A percentile compares a stretch with the other conserved stretches of the same genome.
These are phyloP conservation scores for Acanthamoeba royreba DNA, from an alignment of 208 protist genomes.

Conservation along the genomic window DNA sequence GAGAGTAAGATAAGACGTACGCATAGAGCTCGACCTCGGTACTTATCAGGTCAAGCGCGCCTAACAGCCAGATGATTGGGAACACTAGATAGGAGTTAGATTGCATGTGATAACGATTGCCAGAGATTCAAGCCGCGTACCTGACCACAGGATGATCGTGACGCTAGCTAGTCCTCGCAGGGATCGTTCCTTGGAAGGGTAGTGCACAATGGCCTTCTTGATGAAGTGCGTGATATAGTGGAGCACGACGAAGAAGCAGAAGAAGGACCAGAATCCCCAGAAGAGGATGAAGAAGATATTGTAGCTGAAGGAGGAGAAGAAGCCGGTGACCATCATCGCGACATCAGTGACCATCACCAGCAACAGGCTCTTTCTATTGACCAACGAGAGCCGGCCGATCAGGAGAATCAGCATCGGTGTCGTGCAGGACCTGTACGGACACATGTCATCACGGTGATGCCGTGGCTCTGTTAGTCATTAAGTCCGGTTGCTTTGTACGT, in stretches of 20 bases:
- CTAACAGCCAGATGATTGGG: neutral
- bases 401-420: neutral
- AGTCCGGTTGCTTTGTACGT: no score
- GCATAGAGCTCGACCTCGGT: neutral
- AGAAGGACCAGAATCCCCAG: neutral
- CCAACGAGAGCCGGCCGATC: neutral
- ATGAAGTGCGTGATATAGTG: neutral
- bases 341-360: neutral
- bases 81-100: neutral
- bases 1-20: neutral
- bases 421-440: neutral
- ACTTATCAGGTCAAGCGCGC: neutral
- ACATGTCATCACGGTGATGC: no score
- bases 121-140: neutral
- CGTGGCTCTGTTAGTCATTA: no score
- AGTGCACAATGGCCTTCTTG: neutral
- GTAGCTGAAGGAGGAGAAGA: neutral
- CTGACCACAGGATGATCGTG: neutral
- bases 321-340: neutral
- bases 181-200: neutral
- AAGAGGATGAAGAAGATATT: slow-evolving; percentile 11
- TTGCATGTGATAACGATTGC: neutral
- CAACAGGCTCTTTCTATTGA: neutral
- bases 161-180: neutral
- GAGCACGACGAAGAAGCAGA: slow-evolving; percentile 10